These are phyloP conservation scores for Eremothecium gossypii DNA, from an alignment of 1,139 yeast genomes.

Conservation along the genomic window DNA sequence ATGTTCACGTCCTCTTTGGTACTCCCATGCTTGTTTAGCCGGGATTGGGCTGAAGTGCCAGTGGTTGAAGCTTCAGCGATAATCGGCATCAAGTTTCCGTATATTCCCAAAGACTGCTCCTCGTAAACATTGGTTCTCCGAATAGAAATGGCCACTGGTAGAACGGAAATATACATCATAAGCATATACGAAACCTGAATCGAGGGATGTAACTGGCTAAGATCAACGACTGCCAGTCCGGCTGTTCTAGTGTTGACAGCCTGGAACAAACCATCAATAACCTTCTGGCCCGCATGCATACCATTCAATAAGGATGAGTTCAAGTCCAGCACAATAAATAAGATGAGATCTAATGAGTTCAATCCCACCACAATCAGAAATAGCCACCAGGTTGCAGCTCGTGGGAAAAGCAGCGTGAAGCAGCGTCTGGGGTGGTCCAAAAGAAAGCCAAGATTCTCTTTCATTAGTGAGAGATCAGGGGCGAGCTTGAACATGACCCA, in stretches of 20 bases:
- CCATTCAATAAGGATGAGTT: constrained; percentile 39
- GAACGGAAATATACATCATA: constrained; percentile 96
- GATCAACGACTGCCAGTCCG: constrained; percentile 68
- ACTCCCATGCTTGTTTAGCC: constrained; percentile 4
- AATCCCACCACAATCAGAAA: constrained; percentile 60
- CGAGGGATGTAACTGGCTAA: constrained; percentile 72
- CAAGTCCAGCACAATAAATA: constrained; percentile 72
- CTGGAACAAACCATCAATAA: constrained; percentile 78
- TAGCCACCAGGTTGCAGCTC: constrained; percentile 94
- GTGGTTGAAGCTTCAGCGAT: constrained; percentile 31
- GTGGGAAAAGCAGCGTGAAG: constrained; percentile 83
- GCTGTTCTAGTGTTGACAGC: constrained; percentile 93
- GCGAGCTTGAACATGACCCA: constrained; percentile 69
- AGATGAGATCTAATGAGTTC: constrained; percentile 67
- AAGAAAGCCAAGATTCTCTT: constrained; percentile 76
- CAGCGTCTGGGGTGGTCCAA: constrained; percentile 96
- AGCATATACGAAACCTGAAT: constrained; percentile 88
- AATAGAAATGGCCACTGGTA: constrained; percentile 92
- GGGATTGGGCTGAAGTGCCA: too few relatives aligned
- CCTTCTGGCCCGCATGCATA: constrained; percentile 56
- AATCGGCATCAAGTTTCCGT: constrained; percentile 36
- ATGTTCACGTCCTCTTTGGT: constrained; percentile 13
- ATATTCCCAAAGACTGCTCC: constrained; percentile 88
- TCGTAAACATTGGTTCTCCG: constrained; percentile 96
- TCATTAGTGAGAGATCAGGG: constrained; percentile 52